phyloP scores from a whole-genome alignment of 106 monocot species.

The Dendrobium chrysotoxum region DNA sequence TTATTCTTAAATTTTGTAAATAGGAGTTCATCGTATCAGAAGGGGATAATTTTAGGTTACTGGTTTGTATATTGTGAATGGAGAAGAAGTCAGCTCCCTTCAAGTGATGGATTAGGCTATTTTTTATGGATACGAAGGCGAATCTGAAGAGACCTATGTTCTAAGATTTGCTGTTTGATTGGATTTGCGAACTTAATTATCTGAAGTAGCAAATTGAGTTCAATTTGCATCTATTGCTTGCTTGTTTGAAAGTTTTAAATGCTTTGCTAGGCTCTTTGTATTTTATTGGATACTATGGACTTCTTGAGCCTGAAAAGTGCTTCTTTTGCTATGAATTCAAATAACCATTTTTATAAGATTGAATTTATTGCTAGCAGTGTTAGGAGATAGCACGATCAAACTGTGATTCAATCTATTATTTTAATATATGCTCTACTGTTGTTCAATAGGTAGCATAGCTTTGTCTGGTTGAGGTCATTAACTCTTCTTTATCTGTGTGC shows the following conservation, averaged over 20 bases:
- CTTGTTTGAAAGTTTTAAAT: neutral
- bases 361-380: neutral
- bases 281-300: neutral
- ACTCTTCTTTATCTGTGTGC: too few species aligned
- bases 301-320: too few species aligned
- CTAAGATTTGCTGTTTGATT: neutral
- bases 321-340: neutral
- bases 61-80: neutral
- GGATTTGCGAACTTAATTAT: neutral
- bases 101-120: neutral
- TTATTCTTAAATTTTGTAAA: neutral
- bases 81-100: neutral
- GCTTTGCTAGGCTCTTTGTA: neutral
- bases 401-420: too few species aligned
- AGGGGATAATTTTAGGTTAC: neutral
- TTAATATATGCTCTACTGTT: too few species aligned
- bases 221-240: neutral
- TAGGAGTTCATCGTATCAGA: too few species aligned
- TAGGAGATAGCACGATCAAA: too few species aligned
- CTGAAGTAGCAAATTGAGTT: neutral
- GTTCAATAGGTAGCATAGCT: too few species aligned
- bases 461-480: too few species aligned
- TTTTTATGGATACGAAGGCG: neutral
- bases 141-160: neutral
- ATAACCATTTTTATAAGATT: neutral